Conservation (phyloP, 1,139 yeast species). For the Kazachstania sp. region DNA sequence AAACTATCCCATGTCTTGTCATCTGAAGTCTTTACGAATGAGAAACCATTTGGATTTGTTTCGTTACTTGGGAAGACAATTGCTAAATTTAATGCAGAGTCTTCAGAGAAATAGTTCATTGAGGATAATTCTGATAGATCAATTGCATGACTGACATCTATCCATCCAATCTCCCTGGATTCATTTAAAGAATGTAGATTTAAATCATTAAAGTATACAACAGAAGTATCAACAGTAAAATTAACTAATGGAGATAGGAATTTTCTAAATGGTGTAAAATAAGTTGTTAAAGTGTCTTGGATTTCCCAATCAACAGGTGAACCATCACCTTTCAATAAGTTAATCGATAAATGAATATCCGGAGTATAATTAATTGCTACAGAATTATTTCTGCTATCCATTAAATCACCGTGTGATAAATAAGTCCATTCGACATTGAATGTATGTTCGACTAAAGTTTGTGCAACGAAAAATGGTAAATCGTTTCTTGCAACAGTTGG, state of each 20-base stretch:
- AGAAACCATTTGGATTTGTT: slow-evolving; percentile 14
- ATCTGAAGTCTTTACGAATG: slow-evolving; percentile 24
- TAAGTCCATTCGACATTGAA: slow-evolving; percentile 40
- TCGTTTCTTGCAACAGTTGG: slow-evolving; percentile 46
- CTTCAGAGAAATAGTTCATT: slow-evolving; percentile 23
- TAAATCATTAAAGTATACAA: slow-evolving; percentile 51
- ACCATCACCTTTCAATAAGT: slow-evolving; percentile 50
- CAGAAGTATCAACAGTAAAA: slow-evolving; percentile 70
- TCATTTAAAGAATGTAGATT: slow-evolving; percentile 36
- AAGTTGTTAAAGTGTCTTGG: slow-evolving; percentile 34
- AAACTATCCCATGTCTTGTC: slow-evolving; percentile 49
- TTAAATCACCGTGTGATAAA: slow-evolving; percentile 13
- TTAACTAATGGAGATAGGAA: slow-evolving; percentile 49
- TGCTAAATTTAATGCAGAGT: slow-evolving; percentile 24
- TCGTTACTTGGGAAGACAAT: slow-evolving; percentile 27
- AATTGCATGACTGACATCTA: slow-evolving; percentile 31
- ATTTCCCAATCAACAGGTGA: slow-evolving; percentile 52
- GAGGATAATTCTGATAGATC: slow-evolving; percentile 34
- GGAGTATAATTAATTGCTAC: slow-evolving; percentile 52
- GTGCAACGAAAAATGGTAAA: slow-evolving; percentile 53
- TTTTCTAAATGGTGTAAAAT: slow-evolving; percentile 41
- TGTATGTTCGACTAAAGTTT: slow-evolving; percentile 47
- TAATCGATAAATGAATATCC: slow-evolving; percentile 57
- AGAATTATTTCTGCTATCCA: slow-evolving; percentile 10
- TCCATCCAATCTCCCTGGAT: slow-evolving; percentile 32